phyloP scores from a whole-genome alignment of 2,329 filamentous ascomycete species.

The Talaromyces islandicus region DNA sequence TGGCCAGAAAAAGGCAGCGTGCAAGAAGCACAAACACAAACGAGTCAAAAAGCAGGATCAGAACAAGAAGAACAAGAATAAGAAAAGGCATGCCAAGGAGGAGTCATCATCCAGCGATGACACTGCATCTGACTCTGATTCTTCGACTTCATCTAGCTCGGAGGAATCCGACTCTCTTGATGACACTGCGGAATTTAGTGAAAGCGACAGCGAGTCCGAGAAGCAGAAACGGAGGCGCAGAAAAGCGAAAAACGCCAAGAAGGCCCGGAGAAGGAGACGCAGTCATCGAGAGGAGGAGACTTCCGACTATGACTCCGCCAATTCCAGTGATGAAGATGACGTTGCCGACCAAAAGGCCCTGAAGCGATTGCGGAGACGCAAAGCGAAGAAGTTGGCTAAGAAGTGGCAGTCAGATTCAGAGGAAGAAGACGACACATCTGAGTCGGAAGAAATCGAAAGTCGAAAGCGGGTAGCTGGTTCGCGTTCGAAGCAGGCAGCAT shows the following conservation, averaged over 20 bases:
- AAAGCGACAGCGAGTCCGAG: slow-evolving; percentile 20
- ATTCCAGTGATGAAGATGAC: slow-evolving; percentile 18
- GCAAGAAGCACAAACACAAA: slow-evolving; percentile 7
- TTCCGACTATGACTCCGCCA: slow-evolving; percentile 23
- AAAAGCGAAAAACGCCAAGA: slow-evolving; percentile 23
- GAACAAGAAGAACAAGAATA: slow-evolving; percentile 8
- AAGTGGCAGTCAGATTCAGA: slow-evolving; percentile 26
- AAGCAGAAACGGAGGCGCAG: slow-evolving; percentile 33
- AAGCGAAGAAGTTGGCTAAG: slow-evolving; percentile 29
- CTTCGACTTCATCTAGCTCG: slow-evolving; percentile 2
- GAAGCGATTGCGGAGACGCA: slow-evolving; percentile 25
- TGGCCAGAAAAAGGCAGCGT: slow-evolving; percentile 6
- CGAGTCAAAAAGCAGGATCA: neutral
- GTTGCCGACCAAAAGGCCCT: slow-evolving; percentile 25
- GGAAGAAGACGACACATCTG: slow-evolving; percentile 25
- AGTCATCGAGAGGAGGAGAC: slow-evolving; percentile 28
- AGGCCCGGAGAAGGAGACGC: slow-evolving; percentile 33
- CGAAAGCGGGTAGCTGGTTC: slow-evolving; percentile 17
- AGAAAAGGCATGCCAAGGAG: slow-evolving; percentile 1
- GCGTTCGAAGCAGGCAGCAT: slow-evolving; percentile 15
- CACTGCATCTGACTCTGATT: slow-evolving; percentile 2
- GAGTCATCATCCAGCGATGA: slow-evolving; percentile 5
- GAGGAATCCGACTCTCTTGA: slow-evolving; percentile 4
- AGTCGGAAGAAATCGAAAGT: slow-evolving; percentile 20
- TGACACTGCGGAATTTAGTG: slow-evolving; percentile 10